Conservation (phyloP, 495 filamentous ascomycete species). For the Articulospora tetracladia region DNA sequence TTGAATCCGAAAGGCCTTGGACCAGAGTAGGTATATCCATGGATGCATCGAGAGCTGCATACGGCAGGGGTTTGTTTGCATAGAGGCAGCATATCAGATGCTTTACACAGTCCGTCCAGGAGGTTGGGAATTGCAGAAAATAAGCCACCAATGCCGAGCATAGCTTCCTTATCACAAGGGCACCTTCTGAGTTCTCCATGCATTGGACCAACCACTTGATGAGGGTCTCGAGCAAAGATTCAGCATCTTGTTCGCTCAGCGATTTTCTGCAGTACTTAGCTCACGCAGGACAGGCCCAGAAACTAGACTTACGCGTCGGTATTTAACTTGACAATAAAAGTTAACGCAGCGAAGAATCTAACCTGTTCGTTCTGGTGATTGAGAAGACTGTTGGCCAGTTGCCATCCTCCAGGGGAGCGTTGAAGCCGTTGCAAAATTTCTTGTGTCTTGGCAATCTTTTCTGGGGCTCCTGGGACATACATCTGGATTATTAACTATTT, state of each 20-base stretch:
- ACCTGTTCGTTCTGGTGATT: constrained; percentile 61
- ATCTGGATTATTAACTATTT: constrained; percentile 60
- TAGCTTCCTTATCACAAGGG: constrained; percentile 75
- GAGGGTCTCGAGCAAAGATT: constrained; percentile 64
- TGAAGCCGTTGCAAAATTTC: constrained; percentile 74
- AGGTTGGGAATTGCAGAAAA: constrained; percentile 65
- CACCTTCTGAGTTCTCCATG: constrained; percentile 51
- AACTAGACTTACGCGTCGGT: constrained; percentile 58
- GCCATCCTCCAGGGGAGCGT: constrained; percentile 76
- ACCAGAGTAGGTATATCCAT: constrained; percentile 50
- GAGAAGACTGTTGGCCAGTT: constrained; percentile 72
- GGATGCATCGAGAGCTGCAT: constrained; percentile 45
- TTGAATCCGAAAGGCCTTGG: constrained; percentile 45
- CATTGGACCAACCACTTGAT: constrained; percentile 62
- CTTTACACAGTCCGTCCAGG: constrained; percentile 65
- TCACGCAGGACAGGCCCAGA: not conserved
- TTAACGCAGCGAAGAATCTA: constrained; percentile 91
- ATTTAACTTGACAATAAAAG: constrained; percentile 90
- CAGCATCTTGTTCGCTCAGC: constrained; percentile 55
- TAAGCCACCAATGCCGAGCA: constrained; percentile 77
- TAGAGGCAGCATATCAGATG: constrained; percentile 64
- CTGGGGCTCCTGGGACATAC: constrained; percentile 63
- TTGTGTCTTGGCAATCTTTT: constrained; percentile 64
- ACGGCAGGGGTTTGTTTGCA: constrained; percentile 40
- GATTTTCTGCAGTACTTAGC: constrained; percentile 42